A percentile compares a stretch with the other conserved stretches of the same genome.
phyloP scores from a whole-genome alignment of 306 rosid species.

The Trifolium pratense region DNA sequence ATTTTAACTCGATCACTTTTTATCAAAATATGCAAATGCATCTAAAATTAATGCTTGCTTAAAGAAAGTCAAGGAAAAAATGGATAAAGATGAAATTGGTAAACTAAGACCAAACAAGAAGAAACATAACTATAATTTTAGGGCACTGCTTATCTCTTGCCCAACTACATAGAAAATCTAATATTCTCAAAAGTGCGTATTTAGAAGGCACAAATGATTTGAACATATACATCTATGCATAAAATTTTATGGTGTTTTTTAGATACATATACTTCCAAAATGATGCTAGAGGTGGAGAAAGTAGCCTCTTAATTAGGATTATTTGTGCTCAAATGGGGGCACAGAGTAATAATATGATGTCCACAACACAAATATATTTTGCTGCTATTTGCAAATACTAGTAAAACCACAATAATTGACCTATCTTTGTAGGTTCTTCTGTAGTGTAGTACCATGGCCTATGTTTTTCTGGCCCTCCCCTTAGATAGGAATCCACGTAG shows the following conservation, averaged over 20 bases:
- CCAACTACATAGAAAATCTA: no score
- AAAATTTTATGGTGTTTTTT: background rate
- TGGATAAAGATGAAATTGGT: background rate
- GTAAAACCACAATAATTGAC: no score
- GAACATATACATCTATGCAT: background rate
- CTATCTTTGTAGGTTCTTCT: no score
- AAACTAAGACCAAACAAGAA: background rate
- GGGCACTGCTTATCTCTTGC: background rate
- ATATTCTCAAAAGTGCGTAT: background rate
- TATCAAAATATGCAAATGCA: background rate
- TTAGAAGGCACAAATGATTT: background rate
- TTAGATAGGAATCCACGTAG: no score
- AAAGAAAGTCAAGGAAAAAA: background rate
- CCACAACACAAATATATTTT: no score
- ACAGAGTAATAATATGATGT: no score
- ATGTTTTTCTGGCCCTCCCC: no score
- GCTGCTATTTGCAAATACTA: no score
- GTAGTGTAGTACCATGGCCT: no score
- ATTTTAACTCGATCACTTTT: no score
- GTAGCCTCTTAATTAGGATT: background rate
- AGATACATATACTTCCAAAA: background rate
- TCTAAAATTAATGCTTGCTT: background rate
- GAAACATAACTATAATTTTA: background rate
- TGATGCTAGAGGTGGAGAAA: background rate
- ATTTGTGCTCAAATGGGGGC: no score